Base-by-base conservation (phyloP, 2,329 filamentous ascomycete species). In the Canariomyces notabilis region DNA sequence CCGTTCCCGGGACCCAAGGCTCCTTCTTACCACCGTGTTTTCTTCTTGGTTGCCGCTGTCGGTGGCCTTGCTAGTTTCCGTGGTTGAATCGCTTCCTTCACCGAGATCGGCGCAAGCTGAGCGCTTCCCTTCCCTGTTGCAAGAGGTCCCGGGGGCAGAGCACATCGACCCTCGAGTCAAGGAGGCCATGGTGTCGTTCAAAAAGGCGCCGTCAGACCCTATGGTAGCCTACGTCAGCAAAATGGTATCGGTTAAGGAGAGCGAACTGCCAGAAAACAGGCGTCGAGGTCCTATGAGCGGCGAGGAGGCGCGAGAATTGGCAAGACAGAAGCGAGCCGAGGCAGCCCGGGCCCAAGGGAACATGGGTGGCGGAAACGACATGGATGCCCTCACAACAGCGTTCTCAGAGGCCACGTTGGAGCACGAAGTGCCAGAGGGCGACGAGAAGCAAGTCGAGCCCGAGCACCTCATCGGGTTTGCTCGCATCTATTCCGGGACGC, bases 151-250 rank as follows among this genome's bases (percentile, higher is more conserved):
- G 1, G 91, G 89, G 1, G 75, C 83, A 3, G 76, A 80, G 2
- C 74, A 80, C 56, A 82, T 97, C 37, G 81, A 87, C 43, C 68
- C 77, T 2, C 69, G 73, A 6, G 70, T 97, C 44, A 84, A 81
- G 56, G 74, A 85, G n/a, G 88, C 91, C 5, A 91, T 97, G 83
- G 69, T 86, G 2, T 75, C 82, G 0, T 96, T 95, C 62, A 87
- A 86, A 59, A 79, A 79, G 3, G 75, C 74, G 0, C 74, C 78
- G 32, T 75, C 82, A 0, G 85, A 86, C 47, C 90, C 91, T 0
- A 82, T 95, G 0, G 88, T 98, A 2, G 91, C 88, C 7, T 98
- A 95, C 56, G 87, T 98, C 50, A 97, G 91, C 69, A 98, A 98
- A 65, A 96, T 98, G 89, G 87, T 97, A 1, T 93, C 93, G 0